Evolutionary conservation across 768 basidiomycete species (phyloP), one percentile per base, ranked within the genome.

Genomic region (Fistulinella prunicolor): DNA sequence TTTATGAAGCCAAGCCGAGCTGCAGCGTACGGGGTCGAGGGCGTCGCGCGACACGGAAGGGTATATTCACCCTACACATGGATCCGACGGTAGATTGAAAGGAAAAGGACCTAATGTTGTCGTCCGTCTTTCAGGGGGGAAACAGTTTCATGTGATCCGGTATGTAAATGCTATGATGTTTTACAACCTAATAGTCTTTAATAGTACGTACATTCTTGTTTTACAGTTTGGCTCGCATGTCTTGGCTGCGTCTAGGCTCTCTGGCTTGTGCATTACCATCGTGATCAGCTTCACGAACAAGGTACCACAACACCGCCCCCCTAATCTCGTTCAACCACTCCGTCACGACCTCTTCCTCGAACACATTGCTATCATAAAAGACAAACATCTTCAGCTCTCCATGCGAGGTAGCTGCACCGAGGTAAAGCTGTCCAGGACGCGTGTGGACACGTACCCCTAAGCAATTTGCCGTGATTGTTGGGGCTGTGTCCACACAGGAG

Each of bases 31-130:
- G 57, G 52, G 0, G 77, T 77, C 6, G 58, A 46, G 24, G 54
- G 56, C 1, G 73, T 71, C 28, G 70, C 43, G 14, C 62, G 73
- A 38, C 75, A 68, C 2, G 81, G 80, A 9, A 83, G 66, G 0
- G 77, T 76, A 40, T 83, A 80, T 3, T 81, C 81, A 3, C 81
- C 82, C 81, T 83, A 56, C 8, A 34, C 17, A 8, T 4, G 13
- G 4, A 36, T 36, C 13, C 30, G 13, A 7, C 30, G n/a, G n/a
- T n/a, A n/a, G n/a, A n/a, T n/a, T n/a, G n/a, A n/a, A n/a, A n/a
- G n/a, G n/a, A n/a, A n/a, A n/a, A n/a, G n/a, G n/a, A n/a, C n/a
- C n/a, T n/a, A n/a, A n/a, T n/a, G n/a, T n/a, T n/a, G n/a, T n/a
- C n/a, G n/a, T n/a, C n/a, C n/a, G n/a, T n/a, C n/a, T n/a, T n/a